Evolutionary conservation across 225 moss, liverwort and hornwort species (phyloP), one percentile per base, ranked within the genome.

Genomic region (Marchantia paleacea): DNA sequence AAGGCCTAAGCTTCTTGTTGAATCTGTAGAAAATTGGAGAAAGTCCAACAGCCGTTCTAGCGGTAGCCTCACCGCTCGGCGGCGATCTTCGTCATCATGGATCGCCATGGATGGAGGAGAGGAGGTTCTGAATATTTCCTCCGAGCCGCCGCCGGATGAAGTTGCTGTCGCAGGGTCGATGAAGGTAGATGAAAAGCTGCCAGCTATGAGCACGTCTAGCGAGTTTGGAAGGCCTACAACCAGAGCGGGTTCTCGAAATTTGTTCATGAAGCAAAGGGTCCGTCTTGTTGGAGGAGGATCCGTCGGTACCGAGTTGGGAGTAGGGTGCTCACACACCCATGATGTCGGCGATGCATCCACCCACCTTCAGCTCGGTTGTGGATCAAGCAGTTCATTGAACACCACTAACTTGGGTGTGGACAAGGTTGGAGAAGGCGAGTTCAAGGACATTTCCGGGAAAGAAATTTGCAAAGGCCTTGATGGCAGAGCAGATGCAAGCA

Each of bases 291-390:
- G 19, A n/a, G 64, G 62, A 49, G 50, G 25, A 78, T 25, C 20
- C 54, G 53, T 58, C 53, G 8, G 39, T 14, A 69, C 6, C 28
- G 75, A 55, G 75, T 26, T 28, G 7, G 29, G 7, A 55, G 29
- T 69, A 15, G 69, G 55, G 55, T 30, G 30, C 55, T 60, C 79
- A 9, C 54, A 69, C 47, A 11, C 55, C 9, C 79, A 69, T 9
- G 69, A 55, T 16, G 49, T 52, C 24, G 28, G 51, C 19, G 79
- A 69, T 22, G 54, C 48, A 28, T 79, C 79, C 15, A 70, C 69
- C 15, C 30, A 55, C 14, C 79, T 69, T 69, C 79, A 79, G 52
- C 19, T 79, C 19, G 79, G 69, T 70, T 79, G 69, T 39, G 79
- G 79, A 69, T 69, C 79, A 20, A 79, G 70, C 47, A 53, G 69